These are phyloP conservation scores for Hyaloscypha variabilis DNA, from an alignment of 495 filamentous ascomycete genomes.

Conservation along the genomic window DNA sequence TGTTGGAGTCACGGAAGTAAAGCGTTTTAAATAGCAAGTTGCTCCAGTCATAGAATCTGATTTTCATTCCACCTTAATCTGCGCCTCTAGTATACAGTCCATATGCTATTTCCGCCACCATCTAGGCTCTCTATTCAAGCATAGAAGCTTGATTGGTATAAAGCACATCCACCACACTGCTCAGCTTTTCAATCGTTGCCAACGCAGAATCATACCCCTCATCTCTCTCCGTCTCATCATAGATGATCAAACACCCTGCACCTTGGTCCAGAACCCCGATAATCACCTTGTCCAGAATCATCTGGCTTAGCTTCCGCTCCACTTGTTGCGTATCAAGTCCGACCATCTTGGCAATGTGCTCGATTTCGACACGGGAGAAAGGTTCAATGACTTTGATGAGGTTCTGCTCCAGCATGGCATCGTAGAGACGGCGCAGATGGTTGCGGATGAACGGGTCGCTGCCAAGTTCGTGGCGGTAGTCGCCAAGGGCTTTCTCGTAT, in stretches of 20 bases:
- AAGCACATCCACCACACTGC: constrained; percentile 94
- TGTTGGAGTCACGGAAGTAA: neutral
- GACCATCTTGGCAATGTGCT: constrained; percentile 95
- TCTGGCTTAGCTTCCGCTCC: constrained; percentile 95
- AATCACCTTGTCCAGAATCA: constrained; percentile 99
- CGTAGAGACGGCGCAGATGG: constrained; percentile 91
- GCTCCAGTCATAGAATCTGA: neutral
- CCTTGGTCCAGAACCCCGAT: constrained; percentile 97
- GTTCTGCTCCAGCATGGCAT: constrained; percentile 98
- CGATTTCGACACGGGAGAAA: constrained; percentile 94
- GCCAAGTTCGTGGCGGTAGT: constrained; percentile 89
- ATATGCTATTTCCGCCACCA: constrained; percentile 13
- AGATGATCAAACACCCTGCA: constrained; percentile 95
- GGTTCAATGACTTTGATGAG: constrained; percentile 99
- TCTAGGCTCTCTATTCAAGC: constrained; percentile 66
- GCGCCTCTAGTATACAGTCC: constrained; percentile 29
- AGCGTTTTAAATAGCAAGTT: neutral
- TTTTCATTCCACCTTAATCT: constrained; percentile 19
- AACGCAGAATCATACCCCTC: constrained; percentile 92
- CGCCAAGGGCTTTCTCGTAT: constrained; percentile 88
- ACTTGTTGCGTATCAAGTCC: constrained; percentile 95
- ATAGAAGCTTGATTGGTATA: constrained; percentile 97
- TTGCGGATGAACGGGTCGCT: constrained; percentile 93
- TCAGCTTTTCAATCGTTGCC: constrained; percentile 94
- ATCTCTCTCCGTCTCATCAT: constrained; percentile 90